phyloP scores from a whole-genome alignment of 2,329 filamentous ascomycete species.

The Cordyceps cateniannulata region DNA sequence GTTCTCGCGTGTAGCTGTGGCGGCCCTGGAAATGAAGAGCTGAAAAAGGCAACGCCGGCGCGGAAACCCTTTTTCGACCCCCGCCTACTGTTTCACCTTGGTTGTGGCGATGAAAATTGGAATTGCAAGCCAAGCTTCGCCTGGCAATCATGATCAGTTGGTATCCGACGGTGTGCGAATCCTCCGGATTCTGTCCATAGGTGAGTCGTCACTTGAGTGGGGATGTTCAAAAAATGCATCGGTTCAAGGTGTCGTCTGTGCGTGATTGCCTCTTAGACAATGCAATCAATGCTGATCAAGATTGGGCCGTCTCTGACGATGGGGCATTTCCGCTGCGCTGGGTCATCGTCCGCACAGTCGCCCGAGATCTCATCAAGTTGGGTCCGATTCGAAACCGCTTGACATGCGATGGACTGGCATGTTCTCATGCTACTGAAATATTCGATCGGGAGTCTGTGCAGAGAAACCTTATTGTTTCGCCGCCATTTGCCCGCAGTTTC shows the following conservation, averaged over 20 bases:
- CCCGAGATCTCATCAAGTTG: neutral
- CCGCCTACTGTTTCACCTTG: neutral
- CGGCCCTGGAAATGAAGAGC: neutral
- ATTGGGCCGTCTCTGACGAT: neutral
- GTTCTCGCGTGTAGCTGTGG: neutral
- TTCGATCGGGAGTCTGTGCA: slow-evolving; percentile 16
- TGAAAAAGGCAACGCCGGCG: neutral
- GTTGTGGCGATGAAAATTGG: neutral
- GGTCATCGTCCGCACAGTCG: neutral
- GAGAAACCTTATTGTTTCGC: neutral
- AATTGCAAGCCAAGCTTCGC: neutral
- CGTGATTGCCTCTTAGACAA: neutral
- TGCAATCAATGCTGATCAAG: neutral
- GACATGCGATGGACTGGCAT: neutral
- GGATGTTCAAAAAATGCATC: neutral
- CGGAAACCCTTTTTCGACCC: neutral
- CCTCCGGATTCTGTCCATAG: too few species aligned
- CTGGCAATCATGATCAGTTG: too few species aligned
- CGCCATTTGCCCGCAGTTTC: slow-evolving; percentile 12
- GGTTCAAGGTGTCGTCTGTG: neutral
- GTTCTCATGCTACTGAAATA: neutral
- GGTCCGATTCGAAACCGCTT: neutral
- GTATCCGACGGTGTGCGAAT: too few species aligned
- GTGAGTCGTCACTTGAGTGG: neutral
- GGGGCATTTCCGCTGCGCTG: neutral